Evolutionary conservation across 148 eudicot species (phyloP), one percentile per base, ranked within the genome.

Genomic region (Dianthus caryophyllus): DNA sequence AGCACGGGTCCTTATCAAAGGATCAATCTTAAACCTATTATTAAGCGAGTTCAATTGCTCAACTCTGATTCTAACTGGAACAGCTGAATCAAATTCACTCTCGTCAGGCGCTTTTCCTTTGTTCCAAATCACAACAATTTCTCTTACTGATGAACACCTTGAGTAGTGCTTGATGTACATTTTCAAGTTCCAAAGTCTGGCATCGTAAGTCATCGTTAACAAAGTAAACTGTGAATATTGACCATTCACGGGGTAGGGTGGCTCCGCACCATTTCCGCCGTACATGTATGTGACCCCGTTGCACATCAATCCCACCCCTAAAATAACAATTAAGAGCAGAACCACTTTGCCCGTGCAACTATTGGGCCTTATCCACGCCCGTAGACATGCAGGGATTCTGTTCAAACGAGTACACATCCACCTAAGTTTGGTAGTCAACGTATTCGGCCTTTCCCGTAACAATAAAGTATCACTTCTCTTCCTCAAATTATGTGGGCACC

Each of bases 101-200:
- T 49, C 21, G 8, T 76, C 68, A n/a, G 97, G 97, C 39, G 86
- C 90, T 46, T 15, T 68, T 29, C 99, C 99, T 81, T 85, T 90
- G 85, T 94, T 90, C 97, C 99, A 94, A 2, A 90, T 85, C 46
- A 94, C 89, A 30, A 94, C 93, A 31, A 94, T 90, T 73, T 94
- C 99, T 20, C 83, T 89, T 51, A 94, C 99, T 1, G 99, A 94
- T 29, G 96, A 75, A 73, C 99, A 94, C 78, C 88, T 83, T 43
- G 99, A 94, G 61, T 94, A 94, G 75, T 90, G 99, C 70, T 85
- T 84, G 20, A 90, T 69, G 56, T 83, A 90, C 93, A 88, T 80
- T 68, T 86, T 83, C 70, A 94, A 73, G 68, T 94, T 94, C 99
- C 96, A 94, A 1, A 94, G 84, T 49, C 99, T 87, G 61, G 97